phyloP scores from a whole-genome alignment of 208 protist genomes.

The Acanthamoeba sp. region DNA sequence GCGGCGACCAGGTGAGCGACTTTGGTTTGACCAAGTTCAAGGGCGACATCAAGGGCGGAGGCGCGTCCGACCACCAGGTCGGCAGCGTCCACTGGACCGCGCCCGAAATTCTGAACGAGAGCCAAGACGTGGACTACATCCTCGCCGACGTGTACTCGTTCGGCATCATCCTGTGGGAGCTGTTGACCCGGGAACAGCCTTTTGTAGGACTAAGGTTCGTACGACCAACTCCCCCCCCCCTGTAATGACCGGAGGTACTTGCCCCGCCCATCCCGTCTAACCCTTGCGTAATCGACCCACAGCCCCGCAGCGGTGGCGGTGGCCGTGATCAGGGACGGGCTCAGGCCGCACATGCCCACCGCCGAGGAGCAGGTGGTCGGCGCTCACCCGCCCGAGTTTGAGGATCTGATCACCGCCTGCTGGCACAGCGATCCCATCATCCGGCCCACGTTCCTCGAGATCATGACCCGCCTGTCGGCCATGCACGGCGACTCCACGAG shows the following conservation, averaged over 20 bases:
- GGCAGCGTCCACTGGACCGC: conserved; percentile 55
- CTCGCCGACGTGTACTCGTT: neutral
- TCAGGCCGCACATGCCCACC: neutral
- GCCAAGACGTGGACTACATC: neutral
- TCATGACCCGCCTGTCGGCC: conserved; percentile 4
- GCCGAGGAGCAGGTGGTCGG: too few species aligned
- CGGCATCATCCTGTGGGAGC: neutral
- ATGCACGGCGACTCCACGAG: neutral
- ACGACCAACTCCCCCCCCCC: too few species aligned
- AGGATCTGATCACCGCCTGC: conserved; percentile 54
- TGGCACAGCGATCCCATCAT: conserved; percentile 64
- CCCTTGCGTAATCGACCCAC: too few species aligned
- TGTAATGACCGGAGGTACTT: too few species aligned
- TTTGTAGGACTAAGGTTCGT: neutral
- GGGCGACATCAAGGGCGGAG: neutral
- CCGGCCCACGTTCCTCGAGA: conserved; percentile 60
- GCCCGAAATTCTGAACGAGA: conserved; percentile 33
- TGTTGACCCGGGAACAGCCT: neutral
- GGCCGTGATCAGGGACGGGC: conserved; percentile 38
- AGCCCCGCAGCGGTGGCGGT: conserved; percentile 66
- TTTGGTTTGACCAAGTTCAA: neutral
- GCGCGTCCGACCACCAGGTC: neutral
- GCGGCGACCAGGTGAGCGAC: neutral
- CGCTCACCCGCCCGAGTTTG: neutral
- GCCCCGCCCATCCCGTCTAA: too few species aligned